These are phyloP conservation scores for Aspergillus quadrilineatus DNA, from an alignment of 2,329 filamentous ascomycete genomes.

Conservation along the genomic window DNA sequence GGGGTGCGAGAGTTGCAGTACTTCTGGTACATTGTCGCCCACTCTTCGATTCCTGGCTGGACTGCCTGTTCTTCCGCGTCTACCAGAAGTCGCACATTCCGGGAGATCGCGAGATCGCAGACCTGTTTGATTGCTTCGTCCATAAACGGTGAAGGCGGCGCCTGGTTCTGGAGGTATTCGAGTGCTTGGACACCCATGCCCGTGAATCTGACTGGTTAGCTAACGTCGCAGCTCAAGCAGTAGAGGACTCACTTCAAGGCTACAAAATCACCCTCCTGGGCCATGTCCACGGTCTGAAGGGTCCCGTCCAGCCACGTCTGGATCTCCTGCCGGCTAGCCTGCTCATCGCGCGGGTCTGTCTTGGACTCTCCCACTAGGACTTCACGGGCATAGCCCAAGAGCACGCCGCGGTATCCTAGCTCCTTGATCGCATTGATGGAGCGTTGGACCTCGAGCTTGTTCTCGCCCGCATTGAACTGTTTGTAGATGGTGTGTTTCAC, in stretches of 20 bases:
- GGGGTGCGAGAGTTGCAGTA: conserved; percentile 50
- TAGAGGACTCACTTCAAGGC: conserved; percentile 49
- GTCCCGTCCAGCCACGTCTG: conserved; percentile 54
- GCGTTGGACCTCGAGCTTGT: conserved; percentile 47
- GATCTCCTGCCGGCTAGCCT: conserved; percentile 35
- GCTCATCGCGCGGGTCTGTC: conserved; percentile 29
- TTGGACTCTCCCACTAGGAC: conserved; percentile 50
- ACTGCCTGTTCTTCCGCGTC: conserved; percentile 57
- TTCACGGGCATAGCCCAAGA: conserved; percentile 56
- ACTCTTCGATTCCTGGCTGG: conserved; percentile 53
- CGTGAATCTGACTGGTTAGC: conserved; percentile 28
- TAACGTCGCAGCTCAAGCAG: not conserved
- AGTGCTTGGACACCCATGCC: conserved; percentile 49
- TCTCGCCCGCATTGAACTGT: conserved; percentile 58
- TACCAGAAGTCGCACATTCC: conserved; percentile 49
- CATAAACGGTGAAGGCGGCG: conserved; percentile 43
- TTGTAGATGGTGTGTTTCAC: conserved; percentile 53
- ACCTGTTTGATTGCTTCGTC: conserved; percentile 45
- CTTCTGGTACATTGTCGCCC: conserved; percentile 55
- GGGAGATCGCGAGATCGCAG: conserved; percentile 43
- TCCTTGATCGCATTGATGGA: conserved; percentile 48
- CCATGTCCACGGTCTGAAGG: conserved; percentile 54
- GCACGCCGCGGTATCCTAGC: conserved; percentile 54
- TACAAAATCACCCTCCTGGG: conserved; percentile 52
- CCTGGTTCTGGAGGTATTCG: conserved; percentile 34